Conservation (phyloP, 2,329 filamentous ascomycete genomes). For the Colletotrichum lentis region DNA sequence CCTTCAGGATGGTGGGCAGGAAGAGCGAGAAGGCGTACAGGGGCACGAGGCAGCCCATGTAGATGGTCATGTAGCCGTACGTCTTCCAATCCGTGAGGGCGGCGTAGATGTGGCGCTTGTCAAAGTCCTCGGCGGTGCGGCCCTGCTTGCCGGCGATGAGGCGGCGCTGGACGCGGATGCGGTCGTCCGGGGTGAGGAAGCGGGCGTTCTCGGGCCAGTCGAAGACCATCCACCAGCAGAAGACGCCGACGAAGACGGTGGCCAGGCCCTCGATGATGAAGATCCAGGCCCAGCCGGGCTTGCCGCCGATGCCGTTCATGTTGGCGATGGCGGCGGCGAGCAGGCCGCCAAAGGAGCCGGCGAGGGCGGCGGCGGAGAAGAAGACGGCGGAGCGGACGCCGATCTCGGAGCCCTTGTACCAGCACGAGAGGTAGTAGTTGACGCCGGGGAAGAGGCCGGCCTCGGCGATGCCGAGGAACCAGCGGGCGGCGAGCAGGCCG, state of each 20-base stretch:
- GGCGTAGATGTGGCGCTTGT: conserved; percentile 73
- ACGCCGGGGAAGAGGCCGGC: conserved; percentile 73
- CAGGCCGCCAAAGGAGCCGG: conserved; percentile 76
- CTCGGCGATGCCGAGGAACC: conserved; percentile 72
- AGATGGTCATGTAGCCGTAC: conserved; percentile 57
- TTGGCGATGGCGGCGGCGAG: conserved; percentile 73
- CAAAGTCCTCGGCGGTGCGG: conserved; percentile 75
- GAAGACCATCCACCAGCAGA: conserved; percentile 76
- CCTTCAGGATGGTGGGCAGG: conserved; percentile 64
- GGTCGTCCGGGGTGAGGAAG: conserved; percentile 73
- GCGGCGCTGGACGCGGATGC: conserved; percentile 71
- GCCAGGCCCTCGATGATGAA: conserved; percentile 73
- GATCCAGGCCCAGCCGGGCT: conserved; percentile 67
- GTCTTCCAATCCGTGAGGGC: conserved; percentile 83
- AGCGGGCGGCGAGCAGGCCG: conserved; percentile 58
- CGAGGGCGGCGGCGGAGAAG: conserved; percentile 80
- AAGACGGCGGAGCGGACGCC: conserved; percentile 77
- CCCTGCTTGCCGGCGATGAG: conserved; percentile 74
- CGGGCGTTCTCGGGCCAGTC: conserved; percentile 79
- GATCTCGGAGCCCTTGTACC: conserved; percentile 80
- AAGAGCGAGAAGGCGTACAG: conserved; percentile 63
- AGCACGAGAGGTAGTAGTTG: conserved; percentile 76
- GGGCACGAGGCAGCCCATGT: conserved; percentile 58
- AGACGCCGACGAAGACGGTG: conserved; percentile 70
- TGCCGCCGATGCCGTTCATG: conserved; percentile 67